These are phyloP conservation scores for Kregervanrija delftensis DNA, from an alignment of 805 yeast species.

Conservation along the genomic window DNA sequence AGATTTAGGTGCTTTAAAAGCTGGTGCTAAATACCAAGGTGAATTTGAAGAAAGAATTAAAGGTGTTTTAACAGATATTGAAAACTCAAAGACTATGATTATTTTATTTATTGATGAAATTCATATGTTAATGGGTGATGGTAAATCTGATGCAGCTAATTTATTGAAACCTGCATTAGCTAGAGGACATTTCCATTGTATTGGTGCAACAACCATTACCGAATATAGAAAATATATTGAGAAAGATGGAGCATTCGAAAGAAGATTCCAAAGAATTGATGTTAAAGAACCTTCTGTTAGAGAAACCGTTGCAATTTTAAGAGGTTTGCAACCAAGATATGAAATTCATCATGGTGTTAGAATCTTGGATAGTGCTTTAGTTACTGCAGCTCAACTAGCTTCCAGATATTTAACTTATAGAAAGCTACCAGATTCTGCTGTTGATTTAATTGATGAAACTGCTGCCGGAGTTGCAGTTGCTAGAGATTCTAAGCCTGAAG, in stretches of 20 bases:
- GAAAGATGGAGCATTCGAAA: slow-evolving; percentile 97
- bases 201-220: slow-evolving; percentile 95
- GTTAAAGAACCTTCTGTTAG: slow-evolving; percentile 89
- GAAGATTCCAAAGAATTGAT: slow-evolving; percentile 96
- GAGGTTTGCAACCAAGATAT: slow-evolving; percentile 93
- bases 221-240: slow-evolving; percentile 91
- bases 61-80: slow-evolving; percentile 92
- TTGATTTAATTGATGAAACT: slow-evolving; percentile 91
- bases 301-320: slow-evolving; percentile 91
- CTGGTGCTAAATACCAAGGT: slow-evolving; percentile 98
- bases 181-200: slow-evolving; percentile 92
- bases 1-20: slow-evolving; percentile 93
- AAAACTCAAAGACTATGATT: slow-evolving; percentile 77
- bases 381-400: slow-evolving; percentile 90
- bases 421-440: slow-evolving; percentile 94
- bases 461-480: slow-evolving; percentile 98
- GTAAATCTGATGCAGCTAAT: slow-evolving; percentile 95
- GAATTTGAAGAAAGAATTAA: slow-evolving; percentile 97
- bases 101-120: slow-evolving; percentile 94
- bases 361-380: slow-evolving; percentile 89
- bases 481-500: slow-evolving; percentile 96
- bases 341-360: slow-evolving; percentile 98
- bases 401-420: slow-evolving; percentile 92
- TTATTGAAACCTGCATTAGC: slow-evolving; percentile 95
- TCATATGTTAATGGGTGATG: slow-evolving; percentile 99